Evolutionary conservation across 2,329 filamentous ascomycete species (phyloP).

Genomic region (Xylariaceae sp.): DNA sequence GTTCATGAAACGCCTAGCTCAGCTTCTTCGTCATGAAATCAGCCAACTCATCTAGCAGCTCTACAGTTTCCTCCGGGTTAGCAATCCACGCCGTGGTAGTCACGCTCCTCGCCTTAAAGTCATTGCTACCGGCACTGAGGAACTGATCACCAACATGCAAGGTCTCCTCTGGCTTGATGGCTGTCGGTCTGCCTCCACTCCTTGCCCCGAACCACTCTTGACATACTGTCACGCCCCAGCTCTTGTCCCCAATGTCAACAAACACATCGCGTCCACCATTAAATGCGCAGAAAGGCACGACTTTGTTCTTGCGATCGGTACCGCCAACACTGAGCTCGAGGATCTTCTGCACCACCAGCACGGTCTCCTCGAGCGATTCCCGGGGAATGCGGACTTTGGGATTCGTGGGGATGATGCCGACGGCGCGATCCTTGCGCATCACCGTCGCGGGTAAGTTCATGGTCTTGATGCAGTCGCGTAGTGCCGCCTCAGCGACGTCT

Average conservation of each 20-base stretch:
- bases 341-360: conserved; percentile 89
- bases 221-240: conserved; percentile 89
- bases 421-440: conserved; percentile 83
- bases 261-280: conserved; percentile 98
- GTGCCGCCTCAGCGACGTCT: conserved; percentile 80
- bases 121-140: conserved; percentile 89
- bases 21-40: conserved; percentile 52
- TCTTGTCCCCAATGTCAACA: conserved; percentile 97
- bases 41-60: conserved; percentile 79
- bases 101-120: conserved; percentile 90
- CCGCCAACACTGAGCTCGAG: conserved; percentile 75
- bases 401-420: conserved; percentile 69
- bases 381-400: conserved; percentile 69
- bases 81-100: conserved; percentile 98
- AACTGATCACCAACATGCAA: conserved; percentile 98
- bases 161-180: conserved; percentile 71
- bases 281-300: conserved; percentile 91
- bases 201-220: conserved; percentile 80
- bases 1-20: conserved; percentile 17
- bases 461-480: conserved; percentile 76
- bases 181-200: conserved; percentile 18
- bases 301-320: conserved; percentile 26
- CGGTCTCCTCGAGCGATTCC: conserved; percentile 92
- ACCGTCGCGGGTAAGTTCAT: conserved; percentile 77
- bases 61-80: conserved; percentile 85